Conservation (phyloP, 306 rosid species). For the Oemleria cerasiformis region DNA sequence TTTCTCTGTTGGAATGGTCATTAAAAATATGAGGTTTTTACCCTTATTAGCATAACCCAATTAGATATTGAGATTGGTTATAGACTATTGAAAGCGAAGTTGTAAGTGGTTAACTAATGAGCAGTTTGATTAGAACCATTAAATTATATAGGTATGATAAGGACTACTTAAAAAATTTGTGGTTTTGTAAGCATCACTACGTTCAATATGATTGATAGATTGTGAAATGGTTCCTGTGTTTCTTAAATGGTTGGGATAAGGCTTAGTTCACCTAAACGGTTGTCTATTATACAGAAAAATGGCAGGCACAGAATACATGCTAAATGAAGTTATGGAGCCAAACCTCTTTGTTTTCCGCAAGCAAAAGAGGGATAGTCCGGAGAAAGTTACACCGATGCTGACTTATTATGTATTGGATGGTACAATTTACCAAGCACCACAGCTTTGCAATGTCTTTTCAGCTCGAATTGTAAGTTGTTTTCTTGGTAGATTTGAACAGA, state of each 20-base stretch:
- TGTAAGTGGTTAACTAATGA: neutral
- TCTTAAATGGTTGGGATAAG: slow-evolving; percentile 13
- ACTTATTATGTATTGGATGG: slow-evolving; percentile 86
- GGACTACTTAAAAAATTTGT: neutral
- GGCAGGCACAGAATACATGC: slow-evolving; percentile 71
- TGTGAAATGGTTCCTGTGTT: neutral
- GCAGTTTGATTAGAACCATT: neutral
- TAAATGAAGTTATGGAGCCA: slow-evolving; percentile 80
- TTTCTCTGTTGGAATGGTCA: neutral
- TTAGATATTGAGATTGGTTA: neutral
- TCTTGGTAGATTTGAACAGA: neutral
- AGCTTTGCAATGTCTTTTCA: slow-evolving; percentile 86
- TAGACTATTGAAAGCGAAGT: neutral
- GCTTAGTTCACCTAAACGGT: too few species aligned
- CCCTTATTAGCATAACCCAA: neutral
- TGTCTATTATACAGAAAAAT: slow-evolving; percentile 52
- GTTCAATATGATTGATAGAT: neutral
- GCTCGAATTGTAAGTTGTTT: slow-evolving; percentile 63
- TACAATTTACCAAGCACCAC: slow-evolving; percentile 91
- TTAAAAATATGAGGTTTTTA: neutral
- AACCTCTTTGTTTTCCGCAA: slow-evolving; percentile 75
- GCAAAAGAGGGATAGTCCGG: slow-evolving; percentile 91
- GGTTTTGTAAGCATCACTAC: neutral
- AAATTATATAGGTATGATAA: neutral
- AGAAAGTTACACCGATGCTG: slow-evolving; percentile 81